Conservation (phyloP, 768 basidiomycete genomes). For the Boletus vinaceobasis region DNA sequence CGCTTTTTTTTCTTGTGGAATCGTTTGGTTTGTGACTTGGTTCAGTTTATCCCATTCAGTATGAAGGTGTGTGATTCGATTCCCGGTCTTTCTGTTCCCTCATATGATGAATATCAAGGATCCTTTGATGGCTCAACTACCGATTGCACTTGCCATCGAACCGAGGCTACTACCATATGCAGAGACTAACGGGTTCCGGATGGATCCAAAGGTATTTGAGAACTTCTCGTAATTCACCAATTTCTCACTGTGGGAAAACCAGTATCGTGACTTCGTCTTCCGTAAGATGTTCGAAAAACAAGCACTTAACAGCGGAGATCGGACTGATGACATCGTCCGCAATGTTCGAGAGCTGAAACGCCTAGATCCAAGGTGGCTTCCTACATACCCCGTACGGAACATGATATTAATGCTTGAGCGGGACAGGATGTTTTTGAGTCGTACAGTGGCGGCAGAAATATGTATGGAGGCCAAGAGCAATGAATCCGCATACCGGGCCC, state of each 20-base stretch:
- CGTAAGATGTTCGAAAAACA: slow-evolving; percentile 78
- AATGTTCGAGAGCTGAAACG: slow-evolving; percentile 72
- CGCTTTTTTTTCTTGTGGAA: slow-evolving; percentile 5
- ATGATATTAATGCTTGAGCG: slow-evolving; percentile 3
- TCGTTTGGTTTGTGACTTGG: slow-evolving; percentile 14
- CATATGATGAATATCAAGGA: slow-evolving; percentile 43
- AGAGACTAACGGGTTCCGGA: slow-evolving; percentile 67
- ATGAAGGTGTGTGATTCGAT: slow-evolving; percentile 47
- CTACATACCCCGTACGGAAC: neutral
- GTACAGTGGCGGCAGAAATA: slow-evolving; percentile 79
- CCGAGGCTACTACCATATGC: slow-evolving; percentile 71
- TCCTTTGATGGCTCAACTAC: slow-evolving; percentile 74
- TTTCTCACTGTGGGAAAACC: slow-evolving; percentile 12
- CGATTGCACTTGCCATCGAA: slow-evolving; percentile 73
- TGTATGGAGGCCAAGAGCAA: slow-evolving; percentile 79
- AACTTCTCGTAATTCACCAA: neutral
- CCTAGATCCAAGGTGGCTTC: slow-evolving; percentile 60
- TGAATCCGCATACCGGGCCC: slow-evolving; percentile 62
- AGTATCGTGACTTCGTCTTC: slow-evolving; percentile 87
- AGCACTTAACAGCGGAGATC: slow-evolving; percentile 44
- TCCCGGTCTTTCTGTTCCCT: neutral
- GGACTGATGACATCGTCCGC: slow-evolving; percentile 58
- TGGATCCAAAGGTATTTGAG: slow-evolving; percentile 66
- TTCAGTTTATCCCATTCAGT: slow-evolving; percentile 75
- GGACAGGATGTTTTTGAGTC: slow-evolving; percentile 73